These are phyloP conservation scores for Pythium rishiriense DNA, from an alignment of 352 stramenopile species.

Conservation along the genomic window DNA sequence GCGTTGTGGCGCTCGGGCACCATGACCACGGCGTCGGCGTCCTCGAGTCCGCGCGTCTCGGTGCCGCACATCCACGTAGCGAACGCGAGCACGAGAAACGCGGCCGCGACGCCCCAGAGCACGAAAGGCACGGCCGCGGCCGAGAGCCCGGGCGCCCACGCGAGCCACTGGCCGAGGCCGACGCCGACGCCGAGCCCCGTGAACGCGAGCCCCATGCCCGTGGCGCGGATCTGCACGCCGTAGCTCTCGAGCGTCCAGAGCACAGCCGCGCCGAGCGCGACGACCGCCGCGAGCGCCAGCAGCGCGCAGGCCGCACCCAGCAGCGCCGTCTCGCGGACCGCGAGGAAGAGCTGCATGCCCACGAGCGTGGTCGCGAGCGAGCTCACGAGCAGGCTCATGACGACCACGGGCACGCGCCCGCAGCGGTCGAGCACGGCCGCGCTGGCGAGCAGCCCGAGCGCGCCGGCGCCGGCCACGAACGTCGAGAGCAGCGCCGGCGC, in stretches of 20 bases:
- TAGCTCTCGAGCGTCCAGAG: constrained; percentile 30
- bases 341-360: constrained; percentile 22
- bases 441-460: constrained; percentile 10
- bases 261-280: constrained; percentile 5
- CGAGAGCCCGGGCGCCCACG: constrained; percentile 11
- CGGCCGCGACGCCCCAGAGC: constrained; percentile 16
- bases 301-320: constrained; percentile 3
- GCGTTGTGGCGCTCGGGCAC: not conserved
- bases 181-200: constrained; percentile 15
- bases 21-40: constrained; percentile 24
- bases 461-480: constrained; percentile 1
- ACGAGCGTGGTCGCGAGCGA: constrained; percentile 20
- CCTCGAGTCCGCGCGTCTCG: constrained; percentile 21
- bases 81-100: constrained; percentile 14
- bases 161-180: constrained; percentile 19
- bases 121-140: not conserved
- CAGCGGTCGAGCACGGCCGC: constrained; percentile 20
- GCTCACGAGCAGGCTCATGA: constrained; percentile 12
- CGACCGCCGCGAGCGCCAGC: constrained; percentile 11
- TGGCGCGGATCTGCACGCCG: constrained; percentile 28
- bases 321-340: constrained; percentile 1
- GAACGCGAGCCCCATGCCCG: constrained; percentile 26
- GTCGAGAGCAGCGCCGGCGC: constrained; percentile 12
- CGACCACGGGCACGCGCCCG: constrained; percentile 22
- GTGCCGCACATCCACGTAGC: constrained; percentile 9